phyloP scores from a whole-genome alignment of 2,329 filamentous ascomycete genomes.

The Fusarium cyanostomum region DNA sequence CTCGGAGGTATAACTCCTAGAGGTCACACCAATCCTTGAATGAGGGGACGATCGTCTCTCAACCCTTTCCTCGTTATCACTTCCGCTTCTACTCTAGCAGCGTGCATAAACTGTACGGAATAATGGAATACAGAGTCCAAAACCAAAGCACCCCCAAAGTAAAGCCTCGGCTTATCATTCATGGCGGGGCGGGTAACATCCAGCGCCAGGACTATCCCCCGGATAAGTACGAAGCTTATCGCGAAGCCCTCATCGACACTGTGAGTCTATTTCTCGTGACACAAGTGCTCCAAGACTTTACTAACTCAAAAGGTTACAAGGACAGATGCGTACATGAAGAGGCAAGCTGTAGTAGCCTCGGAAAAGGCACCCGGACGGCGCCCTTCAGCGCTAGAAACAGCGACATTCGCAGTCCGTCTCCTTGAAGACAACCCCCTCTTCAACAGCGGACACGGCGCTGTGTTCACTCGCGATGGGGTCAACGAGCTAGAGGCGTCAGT shows the following conservation, averaged over 20 bases:
- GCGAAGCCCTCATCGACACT: slow-evolving; percentile 68
- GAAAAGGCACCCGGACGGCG: slow-evolving; percentile 17
- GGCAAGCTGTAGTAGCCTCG: not conserved
- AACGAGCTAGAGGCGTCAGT: slow-evolving; percentile 89
- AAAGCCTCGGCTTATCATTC: slow-evolving; percentile 71
- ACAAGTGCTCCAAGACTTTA: too few species aligned
- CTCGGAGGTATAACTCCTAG: not conserved
- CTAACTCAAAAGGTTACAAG: slow-evolving; percentile 49
- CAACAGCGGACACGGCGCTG: slow-evolving; percentile 84
- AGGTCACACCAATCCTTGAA: slow-evolving; percentile 1
- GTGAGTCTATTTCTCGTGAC: slow-evolving; percentile 49
- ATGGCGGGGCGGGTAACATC: slow-evolving; percentile 79
- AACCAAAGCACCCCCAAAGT: slow-evolving; percentile 35
- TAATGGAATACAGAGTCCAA: slow-evolving; percentile 55
- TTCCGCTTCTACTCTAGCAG: not conserved
- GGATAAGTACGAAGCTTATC: slow-evolving; percentile 66
- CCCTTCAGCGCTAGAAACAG: slow-evolving; percentile 76
- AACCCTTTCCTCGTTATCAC: not conserved
- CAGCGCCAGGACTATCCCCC: slow-evolving; percentile 66
- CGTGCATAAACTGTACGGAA: not conserved
- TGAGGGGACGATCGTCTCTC: slow-evolving; percentile 10
- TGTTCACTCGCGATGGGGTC: slow-evolving; percentile 83
- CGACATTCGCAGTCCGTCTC: slow-evolving; percentile 76
- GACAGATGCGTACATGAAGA: slow-evolving; percentile 58
- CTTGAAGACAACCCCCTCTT: slow-evolving; percentile 85